Evolutionary conservation across 2,329 filamentous ascomycete genomes (phyloP).

Genomic region (Arthrobotrys pseudoclavata): DNA sequence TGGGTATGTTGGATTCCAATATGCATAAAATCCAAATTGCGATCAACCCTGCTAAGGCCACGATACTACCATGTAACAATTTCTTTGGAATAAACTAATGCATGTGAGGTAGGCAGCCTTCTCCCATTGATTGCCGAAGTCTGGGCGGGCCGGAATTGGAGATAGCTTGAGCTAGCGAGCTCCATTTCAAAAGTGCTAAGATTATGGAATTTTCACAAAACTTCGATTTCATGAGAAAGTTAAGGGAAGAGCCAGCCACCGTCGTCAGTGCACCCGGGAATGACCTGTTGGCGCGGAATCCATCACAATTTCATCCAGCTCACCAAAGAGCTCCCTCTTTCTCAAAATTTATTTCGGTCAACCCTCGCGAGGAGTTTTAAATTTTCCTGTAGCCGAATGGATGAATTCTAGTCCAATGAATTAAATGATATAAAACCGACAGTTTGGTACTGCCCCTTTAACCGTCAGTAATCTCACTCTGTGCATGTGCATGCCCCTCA

Average conservation of each 20-base stretch:
- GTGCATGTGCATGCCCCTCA: not conserved
- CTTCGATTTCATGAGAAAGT: slow-evolving; percentile 8
- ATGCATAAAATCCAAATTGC: not conserved
- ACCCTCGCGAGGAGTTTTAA: not conserved
- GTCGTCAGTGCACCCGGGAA: slow-evolving; percentile 1
- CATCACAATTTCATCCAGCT: not conserved
- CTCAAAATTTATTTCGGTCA: not conserved
- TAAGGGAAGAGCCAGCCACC: not conserved
- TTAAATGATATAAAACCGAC: slow-evolving; percentile 30
- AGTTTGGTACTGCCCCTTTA: slow-evolving; percentile 23
- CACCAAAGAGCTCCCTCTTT: slow-evolving; percentile 11
- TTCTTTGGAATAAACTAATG: not conserved
- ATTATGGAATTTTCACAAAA: not conserved
- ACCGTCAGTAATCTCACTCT: slow-evolving; percentile 10
- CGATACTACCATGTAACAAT: not conserved
- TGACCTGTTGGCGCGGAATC: slow-evolving; percentile 12
- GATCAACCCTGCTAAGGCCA: not conserved
- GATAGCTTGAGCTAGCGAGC: not conserved
- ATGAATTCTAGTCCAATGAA: slow-evolving; percentile 4
- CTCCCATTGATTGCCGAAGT: too few species aligned
- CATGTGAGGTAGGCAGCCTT: too few species aligned
- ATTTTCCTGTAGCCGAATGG: slow-evolving; percentile 1
- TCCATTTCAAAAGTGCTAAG: not conserved
- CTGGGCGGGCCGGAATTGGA: too few species aligned
- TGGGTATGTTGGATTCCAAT: not conserved